Base-by-base conservation (phyloP, 2,329 filamentous ascomycete species). In the Aspergillus sergii region DNA sequence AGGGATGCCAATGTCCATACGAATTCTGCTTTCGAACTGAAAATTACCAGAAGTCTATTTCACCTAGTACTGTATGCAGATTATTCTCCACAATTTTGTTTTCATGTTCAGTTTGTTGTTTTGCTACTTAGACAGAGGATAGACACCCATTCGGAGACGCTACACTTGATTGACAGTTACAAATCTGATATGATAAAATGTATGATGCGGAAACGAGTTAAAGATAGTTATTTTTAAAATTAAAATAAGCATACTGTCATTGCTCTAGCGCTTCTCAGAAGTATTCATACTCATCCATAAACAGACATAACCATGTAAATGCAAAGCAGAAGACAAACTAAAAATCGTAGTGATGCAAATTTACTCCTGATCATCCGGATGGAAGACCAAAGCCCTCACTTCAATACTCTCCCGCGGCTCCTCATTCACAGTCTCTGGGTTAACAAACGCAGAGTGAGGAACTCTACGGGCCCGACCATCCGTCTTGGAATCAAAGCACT, bases 401-500 rank as follows among this genome's bases (percentile, higher is more conserved):
- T 88, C 86, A 62, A 88, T 86, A 72, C 84, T 88, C 79, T 87
- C 75, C 14, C 84, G 79, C 0, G 58, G 48, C 28, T 50, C 72
- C 57, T 78, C 73, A 14, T 73, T 64, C 19, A 79, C 76, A 11
- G 80, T 80, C n/a, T 78, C 80, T 1, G 80, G 76, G 71, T 86
- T 81, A 21, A 75, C 75, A 77, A 89, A 88, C 2, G 85, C 83
- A 7, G 81, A 81, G 68, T 88, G 86, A n/a, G 85, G 85, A 36
- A 85, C 81, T 4, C 84, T 72, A 11, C 84, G 78, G 7, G 85
- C 83, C 30, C 83, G 73, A 0, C 84, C 85, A 71, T 87, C 85
- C 28, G 77, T 77, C 78, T 86, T 85, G 30, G 79, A 85, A 72
- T 89, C 87, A 69, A 84, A 89, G 69, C 85, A 88, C 73, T 89